phyloP scores from a whole-genome alignment of 1,284 basidiomycete genomes.

The Irpex sp. region DNA sequence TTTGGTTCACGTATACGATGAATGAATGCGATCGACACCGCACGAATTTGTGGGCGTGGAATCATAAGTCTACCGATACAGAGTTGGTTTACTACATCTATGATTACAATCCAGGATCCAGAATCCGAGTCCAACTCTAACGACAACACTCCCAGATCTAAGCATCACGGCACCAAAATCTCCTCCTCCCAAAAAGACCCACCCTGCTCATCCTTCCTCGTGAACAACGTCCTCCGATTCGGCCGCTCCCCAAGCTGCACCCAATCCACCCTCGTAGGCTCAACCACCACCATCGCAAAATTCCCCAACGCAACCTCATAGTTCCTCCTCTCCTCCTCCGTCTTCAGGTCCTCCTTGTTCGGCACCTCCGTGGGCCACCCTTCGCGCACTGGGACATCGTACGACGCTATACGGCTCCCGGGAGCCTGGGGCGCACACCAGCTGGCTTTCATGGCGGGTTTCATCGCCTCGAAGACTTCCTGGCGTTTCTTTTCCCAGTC shows the following conservation, averaged over 20 bases:
- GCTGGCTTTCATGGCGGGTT: conserved; percentile 54
- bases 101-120: too few species aligned
- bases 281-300: conserved; percentile 63
- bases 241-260: conserved; percentile 51
- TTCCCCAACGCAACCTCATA: conserved; percentile 51
- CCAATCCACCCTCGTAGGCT: conserved; percentile 62
- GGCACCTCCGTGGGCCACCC: conserved; percentile 48
- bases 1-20: neutral
- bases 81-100: neutral
- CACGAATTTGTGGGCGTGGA: too few species aligned
- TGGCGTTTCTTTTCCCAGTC: conserved; percentile 63
- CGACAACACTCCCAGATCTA: too few species aligned
- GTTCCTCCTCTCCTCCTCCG: conserved; percentile 37
- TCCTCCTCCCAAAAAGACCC: conserved; percentile 47
- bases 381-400: conserved; percentile 42
- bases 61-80: too few species aligned
- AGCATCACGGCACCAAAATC: conserved; percentile 51
- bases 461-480: conserved; percentile 51
- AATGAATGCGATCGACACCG: too few species aligned
- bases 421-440: conserved; percentile 58
- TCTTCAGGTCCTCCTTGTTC: conserved; percentile 38
- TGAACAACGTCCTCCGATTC: conserved; percentile 53
- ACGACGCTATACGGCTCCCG: conserved; percentile 44
- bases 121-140: too few species aligned
- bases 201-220: conserved; percentile 27